A percentile compares a stretch with the other conserved stretches of the same genome.
Conservation (phyloP, 257 asterid species). For the Penstemon eatonii region DNA sequence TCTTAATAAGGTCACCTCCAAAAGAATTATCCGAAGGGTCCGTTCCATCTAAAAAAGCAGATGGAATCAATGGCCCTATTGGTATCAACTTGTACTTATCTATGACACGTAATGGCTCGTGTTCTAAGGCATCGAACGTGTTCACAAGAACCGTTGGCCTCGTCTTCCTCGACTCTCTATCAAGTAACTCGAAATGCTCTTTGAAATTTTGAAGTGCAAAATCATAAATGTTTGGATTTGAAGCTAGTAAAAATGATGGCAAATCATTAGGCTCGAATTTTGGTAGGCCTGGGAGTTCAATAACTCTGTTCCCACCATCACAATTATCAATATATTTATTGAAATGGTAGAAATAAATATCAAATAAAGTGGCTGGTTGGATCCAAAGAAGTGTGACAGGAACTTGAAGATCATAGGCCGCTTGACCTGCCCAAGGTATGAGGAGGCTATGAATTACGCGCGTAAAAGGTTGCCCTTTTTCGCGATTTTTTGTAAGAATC, state of each 20-base stretch:
- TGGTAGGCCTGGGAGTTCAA: slow-evolving; percentile 38
- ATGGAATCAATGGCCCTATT: slow-evolving; percentile 56
- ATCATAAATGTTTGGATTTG: slow-evolving; percentile 18
- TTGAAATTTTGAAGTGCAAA: slow-evolving; percentile 18
- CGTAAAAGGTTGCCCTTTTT: slow-evolving; percentile 26
- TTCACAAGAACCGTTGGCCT: slow-evolving; percentile 34
- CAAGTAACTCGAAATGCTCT: slow-evolving; percentile 35
- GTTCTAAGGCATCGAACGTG: slow-evolving; percentile 46
- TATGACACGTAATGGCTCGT: slow-evolving; percentile 31
- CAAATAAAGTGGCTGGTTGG: slow-evolving; percentile 37
- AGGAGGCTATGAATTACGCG: slow-evolving; percentile 30
- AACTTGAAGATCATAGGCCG: slow-evolving; percentile 19
- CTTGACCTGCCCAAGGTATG: slow-evolving; percentile 38
- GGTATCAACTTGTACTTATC: slow-evolving; percentile 32
- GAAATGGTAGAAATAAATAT: slow-evolving; percentile 29
- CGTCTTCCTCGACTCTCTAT: not conserved
- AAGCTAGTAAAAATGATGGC: slow-evolving; percentile 29
- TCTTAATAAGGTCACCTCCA: slow-evolving; percentile 37
- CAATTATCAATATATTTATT: not conserved
- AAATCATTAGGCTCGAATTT: slow-evolving; percentile 19
- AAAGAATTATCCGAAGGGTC: slow-evolving; percentile 38
- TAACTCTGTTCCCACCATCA: not conserved
- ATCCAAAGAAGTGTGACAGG: slow-evolving; percentile 44
- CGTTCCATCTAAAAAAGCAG: slow-evolving; percentile 39
- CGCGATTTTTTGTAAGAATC: slow-evolving; percentile 7